Evolutionary conservation across 305 asterid genomes (phyloP).

Genomic region (Fraxinus albicans): DNA sequence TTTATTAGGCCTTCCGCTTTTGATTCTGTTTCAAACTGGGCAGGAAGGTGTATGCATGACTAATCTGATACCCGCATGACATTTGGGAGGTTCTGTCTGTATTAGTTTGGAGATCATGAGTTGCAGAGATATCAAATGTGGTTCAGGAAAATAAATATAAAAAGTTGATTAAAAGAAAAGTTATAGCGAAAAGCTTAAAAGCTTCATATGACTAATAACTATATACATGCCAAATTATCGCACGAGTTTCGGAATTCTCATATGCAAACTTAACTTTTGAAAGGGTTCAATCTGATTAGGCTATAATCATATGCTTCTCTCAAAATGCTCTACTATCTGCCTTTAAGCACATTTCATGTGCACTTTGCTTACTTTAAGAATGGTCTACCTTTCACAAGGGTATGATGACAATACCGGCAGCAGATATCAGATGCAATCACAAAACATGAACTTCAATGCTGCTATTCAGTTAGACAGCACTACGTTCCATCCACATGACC

Average conservation of each 20-base stretch:
- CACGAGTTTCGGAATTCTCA: background rate
- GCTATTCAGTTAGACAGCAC: slow-evolving; percentile 41
- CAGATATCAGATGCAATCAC: slow-evolving; percentile 50
- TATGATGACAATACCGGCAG: slow-evolving; percentile 48
- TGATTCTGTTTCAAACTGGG: background rate
- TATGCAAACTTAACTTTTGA: background rate
- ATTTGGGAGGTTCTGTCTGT: background rate
- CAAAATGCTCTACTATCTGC: background rate
- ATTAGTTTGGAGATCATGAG: background rate
- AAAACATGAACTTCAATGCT: slow-evolving; percentile 54
- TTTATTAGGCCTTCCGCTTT: background rate
- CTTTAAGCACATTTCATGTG: background rate
- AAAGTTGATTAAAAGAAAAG: background rate
- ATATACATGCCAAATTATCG: background rate
- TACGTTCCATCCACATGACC: slow-evolving; percentile 49
- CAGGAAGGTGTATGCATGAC: background rate
- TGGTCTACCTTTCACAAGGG: slow-evolving; percentile 42
- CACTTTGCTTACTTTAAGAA: background rate
- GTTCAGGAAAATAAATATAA: background rate
- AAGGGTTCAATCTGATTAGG: background rate
- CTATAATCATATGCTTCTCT: background rate
- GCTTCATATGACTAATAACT: background rate
- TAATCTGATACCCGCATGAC: background rate
- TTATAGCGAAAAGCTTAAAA: background rate
- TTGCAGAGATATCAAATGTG: background rate